Evolutionary conservation across 2,329 filamentous ascomycete species (phyloP), one percentile per base, ranked within the genome.

Genomic region (Xylaria sp.): DNA sequence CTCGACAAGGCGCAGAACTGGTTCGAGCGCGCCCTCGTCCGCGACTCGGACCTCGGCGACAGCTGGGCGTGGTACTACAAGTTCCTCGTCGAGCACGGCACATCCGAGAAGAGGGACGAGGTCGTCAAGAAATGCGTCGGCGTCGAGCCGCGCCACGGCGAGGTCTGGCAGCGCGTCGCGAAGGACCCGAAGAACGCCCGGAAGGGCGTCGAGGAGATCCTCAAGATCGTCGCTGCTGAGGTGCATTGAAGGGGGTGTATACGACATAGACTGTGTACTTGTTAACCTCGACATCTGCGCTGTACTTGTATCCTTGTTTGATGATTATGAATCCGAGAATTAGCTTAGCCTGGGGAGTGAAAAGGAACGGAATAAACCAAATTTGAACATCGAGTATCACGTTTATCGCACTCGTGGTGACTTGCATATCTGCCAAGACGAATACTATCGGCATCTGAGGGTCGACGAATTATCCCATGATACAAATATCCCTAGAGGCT

Each of bases 31-130:
- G 95, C 95, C 0, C 88, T 97, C 58, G 83, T 97, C 55, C 81
- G 95, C 11, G 93, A 99, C 72, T 87, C 89, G 35, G 93, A 98
- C 75, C 80, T 87, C 52, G 95, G 95, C 52, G 96, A 99, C 79
- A 91, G 88, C 10, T 99, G 96, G 96, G 94, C 93, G 19, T 99
- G 94, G 94, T 99, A 97, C 77, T 95, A 93, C 77, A 93, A 94
- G 76, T 99, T 98, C 75, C 74, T 98, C 67, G 75, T 88, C 68
- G 92, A 97, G 81, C 93, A 99, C 78, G 96, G 95, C 9, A 97
- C 93, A 4, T 89, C 92, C 67, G 94, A 97, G 81, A 99, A 98
- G 87, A 84, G 90, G 71, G 85, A 82, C 29, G 95, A 98, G 73
- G 90, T 97, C 31, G 76, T 97, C 5, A 82, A 82, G 59, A 97